Percentiles rank a stretch among this genome's conserved stretches.
Evolutionary conservation across 2,329 filamentous ascomycete species (phyloP).

Genomic region (Escovopsis sp.): DNA sequence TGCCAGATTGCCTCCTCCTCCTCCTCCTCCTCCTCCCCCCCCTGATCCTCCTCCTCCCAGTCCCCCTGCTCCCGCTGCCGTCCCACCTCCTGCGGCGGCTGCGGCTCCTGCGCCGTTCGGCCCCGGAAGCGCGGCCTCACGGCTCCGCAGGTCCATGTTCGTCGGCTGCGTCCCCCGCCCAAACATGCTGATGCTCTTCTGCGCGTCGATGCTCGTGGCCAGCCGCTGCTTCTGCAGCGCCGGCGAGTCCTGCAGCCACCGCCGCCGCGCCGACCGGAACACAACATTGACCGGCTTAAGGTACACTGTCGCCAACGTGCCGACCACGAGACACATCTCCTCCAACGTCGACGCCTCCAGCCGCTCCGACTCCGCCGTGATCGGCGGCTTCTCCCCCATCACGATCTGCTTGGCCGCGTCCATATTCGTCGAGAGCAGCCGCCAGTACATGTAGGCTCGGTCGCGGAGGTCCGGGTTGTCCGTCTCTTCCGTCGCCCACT

Average conservation of each 20-base stretch:
- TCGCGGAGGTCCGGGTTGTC: slow-evolving; percentile 95
- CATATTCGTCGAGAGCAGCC: slow-evolving; percentile 82
- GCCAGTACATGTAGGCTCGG: slow-evolving; percentile 98
- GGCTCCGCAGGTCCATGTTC: slow-evolving; percentile 30
- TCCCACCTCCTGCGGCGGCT: slow-evolving; percentile 9
- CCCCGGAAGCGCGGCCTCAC: slow-evolving; percentile 2
- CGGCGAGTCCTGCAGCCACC: slow-evolving; percentile 66
- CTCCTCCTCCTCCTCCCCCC: slow-evolving; percentile 8
- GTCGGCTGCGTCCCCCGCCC: slow-evolving; percentile 36
- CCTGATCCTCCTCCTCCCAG: slow-evolving; percentile 6
- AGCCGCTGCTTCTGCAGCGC: slow-evolving; percentile 64
- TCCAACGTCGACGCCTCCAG: slow-evolving; percentile 82
- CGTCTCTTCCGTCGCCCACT: slow-evolving; percentile 98
- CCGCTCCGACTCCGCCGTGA: slow-evolving; percentile 90
- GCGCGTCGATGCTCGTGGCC: slow-evolving; percentile 34
- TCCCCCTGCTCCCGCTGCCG: not conserved
- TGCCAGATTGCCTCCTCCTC: slow-evolving; percentile 34
- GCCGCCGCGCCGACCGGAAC: slow-evolving; percentile 74
- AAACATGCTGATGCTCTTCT: slow-evolving; percentile 46
- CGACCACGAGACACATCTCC: slow-evolving; percentile 93
- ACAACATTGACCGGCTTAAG: slow-evolving; percentile 96
- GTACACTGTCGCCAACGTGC: slow-evolving; percentile 91
- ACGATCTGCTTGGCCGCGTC: slow-evolving; percentile 73
- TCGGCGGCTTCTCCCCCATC: slow-evolving; percentile 94
- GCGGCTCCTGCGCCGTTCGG: slow-evolving; percentile 2